These are phyloP conservation scores for Ogataea minuta DNA, from an alignment of 805 yeast genomes.

Conservation along the genomic window DNA sequence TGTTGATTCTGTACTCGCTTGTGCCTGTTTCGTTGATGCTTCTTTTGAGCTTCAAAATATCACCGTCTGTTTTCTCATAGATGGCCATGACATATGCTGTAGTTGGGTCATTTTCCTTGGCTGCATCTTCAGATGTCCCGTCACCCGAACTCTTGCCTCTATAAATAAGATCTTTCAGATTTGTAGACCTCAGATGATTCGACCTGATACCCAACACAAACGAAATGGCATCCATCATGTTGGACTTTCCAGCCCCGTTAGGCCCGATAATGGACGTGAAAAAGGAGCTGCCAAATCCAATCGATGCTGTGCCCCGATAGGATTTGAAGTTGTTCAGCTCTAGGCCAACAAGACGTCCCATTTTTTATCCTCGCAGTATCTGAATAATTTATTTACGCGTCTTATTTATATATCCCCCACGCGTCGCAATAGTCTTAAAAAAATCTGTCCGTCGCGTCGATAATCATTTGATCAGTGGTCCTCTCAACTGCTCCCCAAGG, in stretches of 20 bases:
- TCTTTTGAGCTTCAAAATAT: constrained; percentile 59
- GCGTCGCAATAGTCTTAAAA: not conserved
- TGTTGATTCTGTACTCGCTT: constrained; percentile 68
- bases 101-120: constrained; percentile 37
- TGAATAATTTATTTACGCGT: constrained; percentile 7
- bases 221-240: constrained; percentile 92
- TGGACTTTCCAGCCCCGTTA: constrained; percentile 98
- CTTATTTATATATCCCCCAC: constrained; percentile 1
- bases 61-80: constrained; percentile 64
- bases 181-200: constrained; percentile 69
- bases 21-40: constrained; percentile 55
- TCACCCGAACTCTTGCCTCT: constrained; percentile 55
- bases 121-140: constrained; percentile 24
- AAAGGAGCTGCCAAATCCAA: constrained; percentile 79
- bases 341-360: constrained; percentile 82
- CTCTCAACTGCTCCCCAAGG: constrained; percentile 2
- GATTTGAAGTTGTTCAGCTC: constrained; percentile 90
- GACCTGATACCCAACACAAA: constrained; percentile 87
- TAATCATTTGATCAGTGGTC: not conserved
- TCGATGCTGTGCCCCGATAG: constrained; percentile 68
- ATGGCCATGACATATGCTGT: constrained; percentile 76
- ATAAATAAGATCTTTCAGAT: constrained; percentile 74
- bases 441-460: constrained; percentile 3
- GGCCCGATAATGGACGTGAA: constrained; percentile 96
- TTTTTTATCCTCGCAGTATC: constrained; percentile 25